Conservation (phyloP, 2,329 filamentous ascomycete genomes). For the Periconia sp. region DNA sequence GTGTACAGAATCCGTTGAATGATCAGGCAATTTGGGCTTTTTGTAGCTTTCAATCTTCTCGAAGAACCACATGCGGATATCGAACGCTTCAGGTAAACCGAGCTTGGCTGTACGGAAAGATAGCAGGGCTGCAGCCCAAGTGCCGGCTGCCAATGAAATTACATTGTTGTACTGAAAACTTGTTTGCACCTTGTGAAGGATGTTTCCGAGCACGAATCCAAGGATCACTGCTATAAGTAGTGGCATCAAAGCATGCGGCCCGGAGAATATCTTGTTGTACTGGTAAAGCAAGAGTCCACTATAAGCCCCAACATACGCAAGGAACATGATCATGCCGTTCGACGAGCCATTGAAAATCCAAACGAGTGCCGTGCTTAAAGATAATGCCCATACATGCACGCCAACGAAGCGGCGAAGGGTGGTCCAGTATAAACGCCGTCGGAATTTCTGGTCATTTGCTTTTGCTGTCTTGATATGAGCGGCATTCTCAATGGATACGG, state of each 20-base stretch:
- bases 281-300: conserved; percentile 57
- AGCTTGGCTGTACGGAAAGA: conserved; percentile 53
- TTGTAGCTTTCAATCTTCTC: conserved; percentile 18
- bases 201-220: conserved; percentile 51
- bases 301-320: conserved; percentile 53
- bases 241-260: conserved; percentile 51
- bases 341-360: conserved; percentile 53
- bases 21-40: conserved; percentile 10
- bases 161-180: conserved; percentile 50
- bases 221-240: conserved; percentile 50
- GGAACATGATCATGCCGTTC: conserved; percentile 52
- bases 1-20: conserved; percentile 22
- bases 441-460: conserved; percentile 49
- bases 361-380: conserved; percentile 53
- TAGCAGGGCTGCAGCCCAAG: conserved; percentile 56
- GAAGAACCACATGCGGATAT: conserved; percentile 31
- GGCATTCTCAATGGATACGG: conserved; percentile 44
- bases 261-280: conserved; percentile 54
- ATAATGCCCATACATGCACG: conserved; percentile 56
- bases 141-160: conserved; percentile 52
- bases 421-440: conserved; percentile 54
- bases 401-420: conserved; percentile 54
- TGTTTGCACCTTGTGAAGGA: conserved; percentile 45
- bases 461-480: conserved; percentile 49
- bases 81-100: conserved; percentile 45